Conservation (phyloP, 2,329 filamentous ascomycete genomes). For the Colletotrichum kahawae region DNA sequence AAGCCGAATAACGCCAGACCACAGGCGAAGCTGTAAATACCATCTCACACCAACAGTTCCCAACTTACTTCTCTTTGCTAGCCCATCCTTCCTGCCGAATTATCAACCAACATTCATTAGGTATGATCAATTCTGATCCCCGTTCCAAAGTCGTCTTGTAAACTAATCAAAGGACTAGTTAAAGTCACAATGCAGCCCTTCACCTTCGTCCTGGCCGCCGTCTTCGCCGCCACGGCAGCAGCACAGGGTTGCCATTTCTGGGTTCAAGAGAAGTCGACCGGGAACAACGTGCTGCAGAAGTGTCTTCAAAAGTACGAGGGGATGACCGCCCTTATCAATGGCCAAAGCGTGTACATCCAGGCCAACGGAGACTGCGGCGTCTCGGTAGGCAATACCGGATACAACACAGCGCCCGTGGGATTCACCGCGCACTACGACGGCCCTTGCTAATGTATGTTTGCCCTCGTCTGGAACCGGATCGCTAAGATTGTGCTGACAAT, state of each 20-base stretch:
- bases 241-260: background rate
- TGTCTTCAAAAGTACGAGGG: background rate
- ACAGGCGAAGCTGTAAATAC: background rate
- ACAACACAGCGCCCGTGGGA: background rate
- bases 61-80: background rate
- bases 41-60: background rate
- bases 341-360: background rate
- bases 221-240: background rate
- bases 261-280: background rate
- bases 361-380: background rate
- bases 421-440: background rate
- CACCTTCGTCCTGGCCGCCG: background rate
- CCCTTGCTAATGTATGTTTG: background rate
- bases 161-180: background rate
- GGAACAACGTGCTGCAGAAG: background rate
- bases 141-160: background rate
- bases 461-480: rapidly evolving
- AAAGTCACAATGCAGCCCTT: background rate
- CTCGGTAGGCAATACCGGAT: background rate
- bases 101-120: background rate
- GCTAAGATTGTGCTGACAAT: background rate
- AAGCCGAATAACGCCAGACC: background rate
- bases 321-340: background rate
- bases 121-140: background rate
- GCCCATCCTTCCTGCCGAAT: background rate